Base-by-base conservation (phyloP, 2,329 filamentous ascomycete species). In the Xylariales sp. region DNA sequence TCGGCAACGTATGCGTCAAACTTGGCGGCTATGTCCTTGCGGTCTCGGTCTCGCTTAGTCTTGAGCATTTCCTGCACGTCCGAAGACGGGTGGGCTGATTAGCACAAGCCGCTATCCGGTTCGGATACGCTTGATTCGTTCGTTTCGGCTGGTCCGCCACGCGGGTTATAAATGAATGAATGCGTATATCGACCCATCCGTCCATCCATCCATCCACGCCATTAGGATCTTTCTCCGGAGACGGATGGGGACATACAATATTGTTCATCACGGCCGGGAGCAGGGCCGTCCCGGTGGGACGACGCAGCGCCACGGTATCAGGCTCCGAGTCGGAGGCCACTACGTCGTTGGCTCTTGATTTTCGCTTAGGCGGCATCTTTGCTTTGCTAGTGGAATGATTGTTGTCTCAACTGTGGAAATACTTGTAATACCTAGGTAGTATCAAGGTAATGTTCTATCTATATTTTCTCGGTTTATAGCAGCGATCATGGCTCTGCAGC, bases 221-320 rank as follows among this genome's bases (percentile, higher is more conserved):
- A 5, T 2, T 16, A n/a, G 32, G 8, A 4, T 65, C 5, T 32
- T 5, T 59, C 4, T 39, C 14, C 9, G 3, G 23, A 50, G 1
- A 50, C 5, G 10, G 46, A 23, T 39, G 36, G 14, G 16, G 48
- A 34, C 75, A 60, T 74, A 76, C 75, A 18, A 76, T 74, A 18
- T 69, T 73, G 57, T 68, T 55, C 69, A 76, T 69, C 34, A 72
- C 71, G 48, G 70, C 50, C 2, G 71, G 62, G 3, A 75, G 65
- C 39, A 32, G 53, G 36, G 34, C 50, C 10, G 46, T 66, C 28
- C 41, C 53, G 23, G 55, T 66, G 12, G 67, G 46, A 52, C 58
- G 62, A 16, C 58, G 60, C 8, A 62, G 59, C 5, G 60, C 45
- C 12, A 69, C 71, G 2, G 56, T 56, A 16, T 64, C 72, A 2